Conservation (phyloP, 2,329 filamentous ascomycete genomes). For the Fusarium humuli region DNA sequence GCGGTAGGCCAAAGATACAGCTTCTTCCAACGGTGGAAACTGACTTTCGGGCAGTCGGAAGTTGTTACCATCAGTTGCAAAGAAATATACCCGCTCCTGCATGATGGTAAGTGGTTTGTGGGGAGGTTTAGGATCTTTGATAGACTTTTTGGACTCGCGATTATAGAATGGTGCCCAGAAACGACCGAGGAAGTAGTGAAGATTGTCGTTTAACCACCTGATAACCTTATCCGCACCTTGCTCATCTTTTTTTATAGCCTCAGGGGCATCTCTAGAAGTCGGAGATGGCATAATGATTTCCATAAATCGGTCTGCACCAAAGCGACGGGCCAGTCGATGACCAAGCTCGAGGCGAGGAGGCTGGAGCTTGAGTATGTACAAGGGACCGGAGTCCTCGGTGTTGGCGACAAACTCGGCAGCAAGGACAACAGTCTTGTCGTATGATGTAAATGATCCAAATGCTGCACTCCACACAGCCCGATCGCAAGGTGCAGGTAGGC, state of each 20-base stretch:
- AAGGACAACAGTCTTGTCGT: slow-evolving; percentile 57
- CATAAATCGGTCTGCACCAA: slow-evolving; percentile 69
- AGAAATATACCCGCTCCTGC: slow-evolving; percentile 63
- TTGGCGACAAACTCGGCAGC: slow-evolving; percentile 57
- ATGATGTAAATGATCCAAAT: slow-evolving; percentile 51
- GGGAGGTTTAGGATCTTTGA: slow-evolving; percentile 47
- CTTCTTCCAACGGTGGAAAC: slow-evolving; percentile 45
- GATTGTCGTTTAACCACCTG: slow-evolving; percentile 44
- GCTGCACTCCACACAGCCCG: slow-evolving; percentile 60
- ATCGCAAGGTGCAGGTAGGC: slow-evolving; percentile 61
- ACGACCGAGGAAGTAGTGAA: slow-evolving; percentile 60
- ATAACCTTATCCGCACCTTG: slow-evolving; percentile 48
- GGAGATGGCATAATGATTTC: slow-evolving; percentile 65
- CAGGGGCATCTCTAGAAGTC: slow-evolving; percentile 43
- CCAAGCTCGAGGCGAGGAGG: slow-evolving; percentile 62
- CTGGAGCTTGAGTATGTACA: slow-evolving; percentile 61
- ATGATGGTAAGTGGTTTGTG: slow-evolving; percentile 35
- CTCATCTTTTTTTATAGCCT: slow-evolving; percentile 49
- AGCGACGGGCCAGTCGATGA: slow-evolving; percentile 65
- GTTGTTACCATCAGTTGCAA: slow-evolving; percentile 63
- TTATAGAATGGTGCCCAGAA: slow-evolving; percentile 62
- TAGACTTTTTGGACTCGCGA: slow-evolving; percentile 54
- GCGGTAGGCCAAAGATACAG: slow-evolving; percentile 36
- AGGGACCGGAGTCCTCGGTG: slow-evolving; percentile 50
- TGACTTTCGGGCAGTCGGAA: slow-evolving; percentile 47